These are phyloP conservation scores for Xylaria bambusicola DNA, from an alignment of 495 filamentous ascomycete genomes.

Conservation along the genomic window DNA sequence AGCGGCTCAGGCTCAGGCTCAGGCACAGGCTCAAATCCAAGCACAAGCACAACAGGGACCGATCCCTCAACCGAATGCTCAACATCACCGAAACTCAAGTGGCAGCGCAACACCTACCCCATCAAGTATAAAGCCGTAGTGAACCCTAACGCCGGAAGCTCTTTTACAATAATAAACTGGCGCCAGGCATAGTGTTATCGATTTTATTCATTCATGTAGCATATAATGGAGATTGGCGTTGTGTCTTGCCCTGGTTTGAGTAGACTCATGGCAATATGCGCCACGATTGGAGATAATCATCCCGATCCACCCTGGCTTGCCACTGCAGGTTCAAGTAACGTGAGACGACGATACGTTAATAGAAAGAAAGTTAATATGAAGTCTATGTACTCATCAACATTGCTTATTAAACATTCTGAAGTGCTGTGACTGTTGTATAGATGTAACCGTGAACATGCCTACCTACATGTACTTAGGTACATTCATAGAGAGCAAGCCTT, in stretches of 20 bases:
- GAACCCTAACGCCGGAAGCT: background rate
- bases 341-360: constrained; percentile 15
- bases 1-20: constrained; percentile 17
- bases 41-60: constrained; percentile 23
- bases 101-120: constrained; percentile 46
- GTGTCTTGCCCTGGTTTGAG: background rate
- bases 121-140: constrained; percentile 23
- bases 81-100: constrained; percentile 46
- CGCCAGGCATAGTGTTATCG: background rate
- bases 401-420: too few species aligned
- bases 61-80: constrained; percentile 24
- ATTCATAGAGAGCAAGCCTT: too few species aligned
- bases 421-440: too few species aligned
- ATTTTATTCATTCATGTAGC: background rate
- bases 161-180: background rate
- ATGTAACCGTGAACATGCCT: too few species aligned
- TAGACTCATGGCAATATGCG: too few species aligned
- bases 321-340: too few species aligned
- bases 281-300: too few species aligned
- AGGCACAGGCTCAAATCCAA: constrained; percentile 2
- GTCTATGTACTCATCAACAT: too few species aligned
- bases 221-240: constrained; percentile 14
- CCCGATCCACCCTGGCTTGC: too few species aligned
- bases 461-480: too few species aligned
- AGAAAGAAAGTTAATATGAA: constrained; percentile 14